Conservation (phyloP, 768 basidiomycete genomes). For the Xerocomellus dryophilus region DNA sequence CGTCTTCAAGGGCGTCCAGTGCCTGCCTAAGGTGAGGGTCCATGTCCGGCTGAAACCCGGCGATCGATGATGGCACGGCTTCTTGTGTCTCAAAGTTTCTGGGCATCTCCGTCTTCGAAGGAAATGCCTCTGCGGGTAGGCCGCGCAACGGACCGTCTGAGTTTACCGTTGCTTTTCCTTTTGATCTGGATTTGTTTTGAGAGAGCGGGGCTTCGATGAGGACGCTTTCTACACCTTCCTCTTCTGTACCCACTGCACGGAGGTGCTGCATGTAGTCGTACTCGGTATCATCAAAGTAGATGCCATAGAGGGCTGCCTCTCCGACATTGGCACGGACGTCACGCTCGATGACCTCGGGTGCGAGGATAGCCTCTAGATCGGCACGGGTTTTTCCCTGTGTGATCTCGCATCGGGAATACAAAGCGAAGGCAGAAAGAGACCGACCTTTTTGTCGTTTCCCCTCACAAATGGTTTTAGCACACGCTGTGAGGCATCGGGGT, state of each 20-base stretch:
- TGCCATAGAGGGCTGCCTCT: conserved; percentile 84
- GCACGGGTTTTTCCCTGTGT: conserved; percentile 74
- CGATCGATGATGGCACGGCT: conserved; percentile 74
- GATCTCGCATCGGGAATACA: conserved; percentile 15
- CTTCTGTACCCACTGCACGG: conserved; percentile 68
- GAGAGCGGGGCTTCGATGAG: conserved; percentile 71
- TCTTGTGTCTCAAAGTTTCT: conserved; percentile 73
- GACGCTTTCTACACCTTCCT: conserved; percentile 78
- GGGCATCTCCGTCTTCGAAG: conserved; percentile 72
- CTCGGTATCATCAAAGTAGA: conserved; percentile 92
- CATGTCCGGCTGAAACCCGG: conserved; percentile 94
- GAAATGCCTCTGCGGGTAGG: conserved; percentile 67
- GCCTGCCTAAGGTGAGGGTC: conserved; percentile 92
- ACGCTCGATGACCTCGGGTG: conserved; percentile 46
- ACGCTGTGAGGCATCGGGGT: conserved; percentile 81
- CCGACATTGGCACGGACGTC: conserved; percentile 62
- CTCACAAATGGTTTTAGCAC: conserved; percentile 85
- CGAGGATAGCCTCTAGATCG: conserved; percentile 65
- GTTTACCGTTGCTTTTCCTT: conserved; percentile 38
- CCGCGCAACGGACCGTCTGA: conserved; percentile 42
- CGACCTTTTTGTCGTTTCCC: conserved; percentile 67
- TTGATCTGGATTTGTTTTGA: conserved; percentile 32
- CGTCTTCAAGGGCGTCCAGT: conserved; percentile 92
- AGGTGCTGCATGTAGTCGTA: conserved; percentile 99
- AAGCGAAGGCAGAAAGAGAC: neutral